A percentile compares a stretch with the other conserved stretches of the same genome.
phyloP scores from a whole-genome alignment of 2,329 filamentous ascomycete species.

The Chrysoporthe cubensis region DNA sequence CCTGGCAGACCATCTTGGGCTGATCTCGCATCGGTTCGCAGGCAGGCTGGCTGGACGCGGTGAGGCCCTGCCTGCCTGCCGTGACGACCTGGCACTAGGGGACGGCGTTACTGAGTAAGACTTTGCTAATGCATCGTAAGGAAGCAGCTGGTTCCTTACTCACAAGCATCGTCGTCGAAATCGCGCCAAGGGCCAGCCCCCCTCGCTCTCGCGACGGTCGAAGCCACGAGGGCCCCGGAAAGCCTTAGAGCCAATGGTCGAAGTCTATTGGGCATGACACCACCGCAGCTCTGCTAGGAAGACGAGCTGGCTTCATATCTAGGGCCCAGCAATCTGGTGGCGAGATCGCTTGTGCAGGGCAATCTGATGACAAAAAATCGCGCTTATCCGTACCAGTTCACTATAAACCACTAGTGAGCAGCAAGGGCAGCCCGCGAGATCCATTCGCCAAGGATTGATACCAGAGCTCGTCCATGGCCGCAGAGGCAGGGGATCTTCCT shows the following conservation, averaged over 20 bases:
- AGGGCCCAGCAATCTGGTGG: slow-evolving; percentile 22
- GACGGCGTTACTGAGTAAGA: not conserved
- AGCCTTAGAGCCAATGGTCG: not conserved
- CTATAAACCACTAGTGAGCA: not conserved
- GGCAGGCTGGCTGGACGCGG: slow-evolving; percentile 5
- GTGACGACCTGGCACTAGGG: not conserved
- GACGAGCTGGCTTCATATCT: not conserved
- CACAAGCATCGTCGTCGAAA: not conserved
- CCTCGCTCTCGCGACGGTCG: not conserved
- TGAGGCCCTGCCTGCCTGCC: slow-evolving; percentile 12
- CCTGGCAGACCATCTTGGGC: slow-evolving; percentile 25
- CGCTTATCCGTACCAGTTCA: slow-evolving; percentile 20
- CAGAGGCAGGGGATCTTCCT: not conserved
- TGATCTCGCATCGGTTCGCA: slow-evolving; percentile 12
- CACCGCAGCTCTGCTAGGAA: not conserved
- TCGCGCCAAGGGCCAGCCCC: not conserved
- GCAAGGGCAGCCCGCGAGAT: not conserved
- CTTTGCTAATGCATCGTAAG: not conserved
- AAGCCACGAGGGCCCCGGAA: not conserved
- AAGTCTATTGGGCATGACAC: not conserved
- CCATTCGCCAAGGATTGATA: slow-evolving; percentile 9
- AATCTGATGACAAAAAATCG: slow-evolving; percentile 21
- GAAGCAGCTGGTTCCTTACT: not conserved
- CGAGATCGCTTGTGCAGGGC: slow-evolving; percentile 21
- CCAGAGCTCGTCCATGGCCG: not conserved